phyloP scores from a whole-genome alignment of 805 yeast genomes.

The Vanderwaltozyma tropicalis region DNA sequence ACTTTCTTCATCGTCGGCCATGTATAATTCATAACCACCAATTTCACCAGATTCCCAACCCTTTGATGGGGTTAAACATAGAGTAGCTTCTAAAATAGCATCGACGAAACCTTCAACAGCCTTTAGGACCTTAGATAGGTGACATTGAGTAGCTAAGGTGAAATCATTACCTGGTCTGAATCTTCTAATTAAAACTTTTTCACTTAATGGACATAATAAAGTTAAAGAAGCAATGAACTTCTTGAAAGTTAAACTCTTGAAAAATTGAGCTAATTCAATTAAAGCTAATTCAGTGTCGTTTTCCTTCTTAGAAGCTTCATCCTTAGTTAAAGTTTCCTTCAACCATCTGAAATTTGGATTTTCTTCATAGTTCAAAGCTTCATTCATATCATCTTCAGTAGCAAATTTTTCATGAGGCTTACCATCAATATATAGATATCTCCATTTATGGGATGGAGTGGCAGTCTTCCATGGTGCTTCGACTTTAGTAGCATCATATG shows the following conservation, averaged over 20 bases:
- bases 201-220: conserved; percentile 48
- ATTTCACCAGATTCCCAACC: conserved; percentile 84
- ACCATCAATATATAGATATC: conserved; percentile 77
- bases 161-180: conserved; percentile 94
- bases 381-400: conserved; percentile 22
- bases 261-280: conserved; percentile 44
- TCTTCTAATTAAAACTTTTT: conserved; percentile 65
- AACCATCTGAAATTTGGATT: conserved; percentile 42
- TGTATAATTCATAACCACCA: conserved; percentile 91
- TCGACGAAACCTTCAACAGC: conserved; percentile 26
- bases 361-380: conserved; percentile 36
- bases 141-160: conserved; percentile 65
- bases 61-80: conserved; percentile 65
- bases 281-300: conserved; percentile 31
- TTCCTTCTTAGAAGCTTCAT: conserved; percentile 12
- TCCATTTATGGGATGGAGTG: conserved; percentile 86
- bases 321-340: conserved; percentile 10
- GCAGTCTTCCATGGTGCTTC: conserved; percentile 79
- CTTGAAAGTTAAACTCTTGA: conserved; percentile 51
- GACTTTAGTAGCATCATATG: conserved; percentile 45
- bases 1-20: conserved; percentile 47
- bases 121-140: conserved; percentile 33
- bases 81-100: conserved; percentile 64
- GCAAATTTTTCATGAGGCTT: conserved; percentile 27
- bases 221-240: conserved; percentile 63